Evolutionary conservation across 1,284 basidiomycete genomes (phyloP), one percentile per base, ranked within the genome.

Genomic region (Leccinum pachyderme): DNA sequence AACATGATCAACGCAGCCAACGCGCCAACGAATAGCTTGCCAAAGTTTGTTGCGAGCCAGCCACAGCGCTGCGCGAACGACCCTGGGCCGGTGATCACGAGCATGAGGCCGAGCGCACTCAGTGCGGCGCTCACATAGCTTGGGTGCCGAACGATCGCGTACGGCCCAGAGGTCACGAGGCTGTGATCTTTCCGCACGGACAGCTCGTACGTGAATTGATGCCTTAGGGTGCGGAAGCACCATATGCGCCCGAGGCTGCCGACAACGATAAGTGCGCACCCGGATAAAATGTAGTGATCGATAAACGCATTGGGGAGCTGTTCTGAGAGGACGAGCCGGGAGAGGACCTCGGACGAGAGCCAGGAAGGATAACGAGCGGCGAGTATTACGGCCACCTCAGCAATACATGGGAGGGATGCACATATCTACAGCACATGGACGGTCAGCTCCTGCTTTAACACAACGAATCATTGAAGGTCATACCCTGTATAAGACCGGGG

Each of bases 211-310:
- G 70, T 72, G 50, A 72, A 72, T 37, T 67, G 53, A 11, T 53
- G 62, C 2, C 68, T 72, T 35, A 72, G 50, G n/a, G 56, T 43
- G n/a, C 55, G 66, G 56, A 65, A 71, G 48, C 71, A 72, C 62
- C 60, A 62, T 6, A 65, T 25, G 7, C 73, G 70, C 4, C 72
- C 57, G 1, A 67, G 27, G 2, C 59, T 18, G 4, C 72, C 67
- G 22, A 58, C 29, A 2, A 58, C 18, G 11, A 58, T 53, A 25
- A 68, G 13, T 24, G 58, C 2, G 5, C 52, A 52, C 0, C 72
- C 72, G 3, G 53, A 7, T 3, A 69, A 8, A 29, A 67, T 61
- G 47, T 12, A 58, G 1, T 3, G 7, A 27, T 69, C 57, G 27
- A 57, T 32, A 25, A 8, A 45, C 0, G 52, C 9, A 2, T 45